Evolutionary conservation across 345 rosid species (phyloP).

Genomic region (Melaleuca quinquenervia): DNA sequence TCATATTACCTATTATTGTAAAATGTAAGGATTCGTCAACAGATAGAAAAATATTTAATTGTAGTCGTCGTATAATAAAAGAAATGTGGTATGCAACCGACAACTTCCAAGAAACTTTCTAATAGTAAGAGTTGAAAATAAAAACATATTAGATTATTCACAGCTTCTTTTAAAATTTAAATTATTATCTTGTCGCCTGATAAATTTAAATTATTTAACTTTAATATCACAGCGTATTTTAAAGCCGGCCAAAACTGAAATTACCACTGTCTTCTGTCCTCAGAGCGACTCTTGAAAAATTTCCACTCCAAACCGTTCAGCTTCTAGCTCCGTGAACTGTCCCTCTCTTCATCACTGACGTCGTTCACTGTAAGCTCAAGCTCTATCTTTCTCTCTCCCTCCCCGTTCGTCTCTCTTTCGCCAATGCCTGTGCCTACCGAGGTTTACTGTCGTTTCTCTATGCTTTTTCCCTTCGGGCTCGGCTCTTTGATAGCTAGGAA

Average conservation of each 20-base stretch:
- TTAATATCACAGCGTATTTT: not conserved
- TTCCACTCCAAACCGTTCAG: not conserved
- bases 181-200: not conserved
- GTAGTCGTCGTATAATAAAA: not conserved
- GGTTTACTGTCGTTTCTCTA: not conserved
- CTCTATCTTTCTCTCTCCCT: not conserved
- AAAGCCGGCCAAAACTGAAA: not conserved
- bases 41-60: not conserved
- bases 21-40: no score
- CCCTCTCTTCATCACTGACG: not conserved
- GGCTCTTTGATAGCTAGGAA: not conserved
- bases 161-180: no score
- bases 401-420: not conserved
- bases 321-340: not conserved
- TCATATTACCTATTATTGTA: no score
- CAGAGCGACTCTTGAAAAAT: not conserved
- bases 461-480: accelerated
- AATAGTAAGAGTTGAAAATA: no score
- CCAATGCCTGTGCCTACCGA: not conserved
- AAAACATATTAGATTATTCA: no score
- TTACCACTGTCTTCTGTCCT: not conserved
- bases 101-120: no score
- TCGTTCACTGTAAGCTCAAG: not conserved
- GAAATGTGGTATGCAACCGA: no score
- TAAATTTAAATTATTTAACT: not conserved